A percentile compares a stretch with the other conserved stretches of the same genome.
Conservation (phyloP, 176 grass and related monocot species). For the Otatea glauca region DNA sequence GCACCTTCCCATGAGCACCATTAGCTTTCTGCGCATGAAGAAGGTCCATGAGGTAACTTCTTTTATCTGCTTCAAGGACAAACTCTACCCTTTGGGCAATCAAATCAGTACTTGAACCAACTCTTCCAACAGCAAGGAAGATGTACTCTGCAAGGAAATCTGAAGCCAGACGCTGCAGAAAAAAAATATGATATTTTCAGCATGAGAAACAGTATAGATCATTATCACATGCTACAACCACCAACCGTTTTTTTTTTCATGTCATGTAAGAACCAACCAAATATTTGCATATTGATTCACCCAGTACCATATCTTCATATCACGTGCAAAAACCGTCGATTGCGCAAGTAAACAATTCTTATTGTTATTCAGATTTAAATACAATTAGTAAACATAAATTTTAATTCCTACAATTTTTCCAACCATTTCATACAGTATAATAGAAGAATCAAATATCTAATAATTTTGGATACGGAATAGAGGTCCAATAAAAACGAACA, state of each 20-base stretch:
- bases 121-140: constrained; percentile 97
- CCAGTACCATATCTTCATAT: background rate
- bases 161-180: constrained; percentile 73
- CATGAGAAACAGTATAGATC: background rate
- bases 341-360: background rate
- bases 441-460: constrained; percentile 7
- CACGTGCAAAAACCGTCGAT: background rate
- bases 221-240: background rate
- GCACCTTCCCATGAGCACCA: constrained; percentile 86
- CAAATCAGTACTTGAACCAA: constrained; percentile 97
- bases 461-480: background rate
- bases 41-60: constrained; percentile 97
- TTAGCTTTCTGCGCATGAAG: constrained; percentile 84
- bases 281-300: background rate
- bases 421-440: background rate
- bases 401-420: background rate
- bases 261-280: background rate
- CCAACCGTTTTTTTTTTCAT: background rate
- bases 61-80: constrained; percentile 90
- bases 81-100: constrained; percentile 92
- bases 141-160: constrained; percentile 89
- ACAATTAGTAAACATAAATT: background rate
- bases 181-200: background rate
- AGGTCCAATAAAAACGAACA: background rate
- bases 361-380: background rate